Base-by-base conservation (phyloP, 2,329 filamentous ascomycete species). In the Erysiphe pulchra region DNA sequence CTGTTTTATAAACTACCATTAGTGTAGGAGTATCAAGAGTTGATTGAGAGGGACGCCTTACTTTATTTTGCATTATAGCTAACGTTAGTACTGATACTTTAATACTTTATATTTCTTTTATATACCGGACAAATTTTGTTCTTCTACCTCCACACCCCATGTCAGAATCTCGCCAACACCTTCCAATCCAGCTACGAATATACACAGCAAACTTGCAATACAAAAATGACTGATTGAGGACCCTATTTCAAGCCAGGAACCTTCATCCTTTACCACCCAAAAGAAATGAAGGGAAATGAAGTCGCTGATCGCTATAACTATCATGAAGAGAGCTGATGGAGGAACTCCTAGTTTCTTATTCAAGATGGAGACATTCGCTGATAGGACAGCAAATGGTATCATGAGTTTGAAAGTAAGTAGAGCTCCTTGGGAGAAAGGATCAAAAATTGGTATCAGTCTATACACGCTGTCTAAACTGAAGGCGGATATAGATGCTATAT, bases 211-310 rank as follows among this genome's bases (percentile, higher is more conserved):
- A 60, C 84, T 94, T 16, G 85, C 87, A 63, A 98, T 95, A 49
- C 77, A 75, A 61, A 95, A 98, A 60, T 95, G 86, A 56, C 75
- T 92, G 52, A 98, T 98, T 3, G 84, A 94, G 28, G 84, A 92
- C 31, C 90, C 90, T 58, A 98, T 98, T 59, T 98, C 90, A 48
- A 98, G 64, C 90, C 90, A 98, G 18, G 80, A 90, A 0, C 90
- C 90, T 59, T 98, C 90, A 54, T 98, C 90, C 56, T 80, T 81
- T 41, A 98, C 90, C 55, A 93, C 83, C 75, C 83, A 98, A 63
- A 98, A 98, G 66, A 98, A 98, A 55, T 90, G 83, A 45, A 98
- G 68, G 3, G 90, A 95, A 59, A 95, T 69, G 44, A 93, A 74
- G 58, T 98, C 90, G 49, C 80, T 86, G 45, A 92, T 73, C 0